Evolutionary conservation across 257 asterid species (phyloP).

Genomic region (Linderniella brevidens): DNA sequence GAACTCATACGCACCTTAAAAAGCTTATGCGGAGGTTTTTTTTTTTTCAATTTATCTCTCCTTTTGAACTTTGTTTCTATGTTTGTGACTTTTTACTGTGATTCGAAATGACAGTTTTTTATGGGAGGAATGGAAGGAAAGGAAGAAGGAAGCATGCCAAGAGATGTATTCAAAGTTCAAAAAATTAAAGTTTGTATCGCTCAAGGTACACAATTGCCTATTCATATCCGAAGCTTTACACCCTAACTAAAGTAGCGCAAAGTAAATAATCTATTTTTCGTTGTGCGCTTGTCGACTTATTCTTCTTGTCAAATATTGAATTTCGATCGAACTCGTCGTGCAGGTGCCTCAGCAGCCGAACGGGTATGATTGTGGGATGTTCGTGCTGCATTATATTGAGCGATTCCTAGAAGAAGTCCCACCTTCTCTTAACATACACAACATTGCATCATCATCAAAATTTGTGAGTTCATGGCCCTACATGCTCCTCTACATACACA

Average conservation of each 20-base stretch:
- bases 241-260: too few relatives aligned
- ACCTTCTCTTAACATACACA: slow-evolving; percentile 39
- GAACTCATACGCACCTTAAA: slow-evolving; percentile 35
- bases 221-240: slow-evolving; percentile 1
- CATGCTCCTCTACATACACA: too few relatives aligned
- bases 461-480: slow-evolving; percentile 46
- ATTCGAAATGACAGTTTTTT: slow-evolving; percentile 47
- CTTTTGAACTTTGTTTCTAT: not conserved
- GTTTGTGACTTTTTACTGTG: not conserved
- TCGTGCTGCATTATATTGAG: slow-evolving; percentile 88
- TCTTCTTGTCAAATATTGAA: not conserved
- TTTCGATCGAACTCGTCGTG: slow-evolving; percentile 16
- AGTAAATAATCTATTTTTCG: too few relatives aligned
- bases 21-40: slow-evolving; percentile 37
- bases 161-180: slow-evolving; percentile 45
- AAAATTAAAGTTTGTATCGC: slow-evolving; percentile 55
- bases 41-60: not conserved
- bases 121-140: slow-evolving; percentile 95
- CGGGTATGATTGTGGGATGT: slow-evolving; percentile 82
- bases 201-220: slow-evolving; percentile 41
- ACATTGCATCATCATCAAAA: slow-evolving; percentile 35
- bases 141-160: slow-evolving; percentile 46
- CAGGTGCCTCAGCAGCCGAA: slow-evolving; percentile 96
- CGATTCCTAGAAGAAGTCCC: slow-evolving; percentile 76
- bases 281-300: not conserved